Evolutionary conservation across 164 flowering plant genomes (phyloP).

Genomic region (Buxus sempervirens): DNA sequence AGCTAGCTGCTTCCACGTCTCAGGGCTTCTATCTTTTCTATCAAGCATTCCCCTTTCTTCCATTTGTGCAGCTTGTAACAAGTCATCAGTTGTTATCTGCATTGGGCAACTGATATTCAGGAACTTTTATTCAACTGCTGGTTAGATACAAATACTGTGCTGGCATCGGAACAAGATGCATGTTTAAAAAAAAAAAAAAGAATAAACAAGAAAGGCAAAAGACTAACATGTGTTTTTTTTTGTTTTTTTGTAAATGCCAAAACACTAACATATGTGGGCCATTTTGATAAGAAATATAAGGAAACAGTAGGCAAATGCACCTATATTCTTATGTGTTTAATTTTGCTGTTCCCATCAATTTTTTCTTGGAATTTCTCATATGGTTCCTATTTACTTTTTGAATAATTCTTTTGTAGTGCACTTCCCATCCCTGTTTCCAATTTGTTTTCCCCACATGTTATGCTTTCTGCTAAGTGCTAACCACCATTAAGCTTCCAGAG

Average conservation of each 20-base stretch:
- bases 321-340: not conserved
- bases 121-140: too few species aligned
- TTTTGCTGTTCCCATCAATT: not conserved
- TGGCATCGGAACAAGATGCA: not conserved
- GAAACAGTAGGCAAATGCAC: not conserved
- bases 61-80: constrained; percentile 93
- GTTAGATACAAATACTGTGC: too few species aligned
- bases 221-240: not conserved
- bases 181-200: not conserved
- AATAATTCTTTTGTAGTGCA: not conserved
- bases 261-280: constrained; percentile 1
- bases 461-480: not conserved
- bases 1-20: constrained; percentile 86
- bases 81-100: constrained; percentile 94
- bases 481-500: not conserved
- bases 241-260: too few species aligned
- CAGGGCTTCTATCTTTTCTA: constrained; percentile 72
- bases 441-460: not conserved
- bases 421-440: not conserved
- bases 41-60: constrained; percentile 93
- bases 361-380: not conserved
- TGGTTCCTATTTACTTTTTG: not conserved
- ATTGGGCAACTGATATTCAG: not conserved
- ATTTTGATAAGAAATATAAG: not conserved
- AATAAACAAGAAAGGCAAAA: not conserved